Conservation (phyloP, 2,329 filamentous ascomycete species). For the Alternaria conjuncta region DNA sequence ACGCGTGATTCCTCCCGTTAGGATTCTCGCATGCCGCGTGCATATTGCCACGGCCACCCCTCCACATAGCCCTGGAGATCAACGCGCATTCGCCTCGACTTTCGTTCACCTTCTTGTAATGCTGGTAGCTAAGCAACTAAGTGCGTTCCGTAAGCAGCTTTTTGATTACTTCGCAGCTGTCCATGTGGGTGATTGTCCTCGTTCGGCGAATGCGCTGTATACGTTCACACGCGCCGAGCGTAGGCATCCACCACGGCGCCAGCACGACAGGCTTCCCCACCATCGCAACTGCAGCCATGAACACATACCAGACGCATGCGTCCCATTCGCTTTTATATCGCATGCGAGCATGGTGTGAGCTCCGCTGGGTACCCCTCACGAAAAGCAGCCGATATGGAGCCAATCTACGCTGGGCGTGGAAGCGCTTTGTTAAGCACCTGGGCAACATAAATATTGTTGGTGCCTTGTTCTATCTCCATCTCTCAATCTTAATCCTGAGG, state of each 20-base stretch:
- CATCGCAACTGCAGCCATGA: background rate
- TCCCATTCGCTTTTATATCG: background rate
- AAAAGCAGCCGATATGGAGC: background rate
- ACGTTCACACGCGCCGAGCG: background rate
- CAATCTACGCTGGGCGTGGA: background rate
- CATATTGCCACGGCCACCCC: background rate
- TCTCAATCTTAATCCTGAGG: background rate
- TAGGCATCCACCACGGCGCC: background rate
- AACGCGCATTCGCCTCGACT: background rate
- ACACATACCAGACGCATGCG: background rate
- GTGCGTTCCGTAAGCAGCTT: background rate
- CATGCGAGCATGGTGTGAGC: background rate
- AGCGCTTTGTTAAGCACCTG: background rate
- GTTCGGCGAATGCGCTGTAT: background rate
- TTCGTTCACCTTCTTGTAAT: background rate
- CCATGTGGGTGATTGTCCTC: background rate
- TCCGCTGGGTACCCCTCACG: background rate
- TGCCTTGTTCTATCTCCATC: background rate
- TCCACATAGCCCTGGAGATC: background rate
- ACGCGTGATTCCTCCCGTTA: background rate
- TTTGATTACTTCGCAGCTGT: background rate
- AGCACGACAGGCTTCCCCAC: background rate
- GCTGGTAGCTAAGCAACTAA: background rate
- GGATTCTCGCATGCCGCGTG: constrained; percentile 1
- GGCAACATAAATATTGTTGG: background rate